phyloP scores from a whole-genome alignment of 2,329 filamentous ascomycete species.

The Byssochlamys sp. region DNA sequence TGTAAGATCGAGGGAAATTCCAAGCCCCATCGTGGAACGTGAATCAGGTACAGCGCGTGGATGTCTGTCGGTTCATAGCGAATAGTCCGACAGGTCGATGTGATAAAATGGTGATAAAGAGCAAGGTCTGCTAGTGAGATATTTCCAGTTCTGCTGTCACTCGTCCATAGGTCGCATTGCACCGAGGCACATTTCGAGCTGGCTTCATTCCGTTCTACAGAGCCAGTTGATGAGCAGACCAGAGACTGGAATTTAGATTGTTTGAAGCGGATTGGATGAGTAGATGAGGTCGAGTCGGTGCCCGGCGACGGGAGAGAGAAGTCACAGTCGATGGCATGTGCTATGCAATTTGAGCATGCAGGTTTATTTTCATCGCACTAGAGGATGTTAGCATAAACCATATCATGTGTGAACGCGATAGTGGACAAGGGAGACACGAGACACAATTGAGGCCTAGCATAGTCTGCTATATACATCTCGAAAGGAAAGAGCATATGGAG shows the following conservation, averaged over 20 bases:
- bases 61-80: background rate
- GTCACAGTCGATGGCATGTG: background rate
- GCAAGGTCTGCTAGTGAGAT: slow-evolving; percentile 20
- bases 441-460: background rate
- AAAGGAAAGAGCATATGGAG: background rate
- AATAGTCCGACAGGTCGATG: slow-evolving; percentile 17
- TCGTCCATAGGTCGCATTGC: slow-evolving; percentile 11
- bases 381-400: background rate
- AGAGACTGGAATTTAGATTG: background rate
- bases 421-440: background rate
- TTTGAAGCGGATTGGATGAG: background rate
- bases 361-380: background rate
- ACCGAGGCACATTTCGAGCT: slow-evolving; percentile 19
- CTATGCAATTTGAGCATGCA: background rate
- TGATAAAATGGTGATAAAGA: slow-evolving; percentile 24
- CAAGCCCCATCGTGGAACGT: slow-evolving; percentile 23
- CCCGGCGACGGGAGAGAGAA: background rate
- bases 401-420: background rate
- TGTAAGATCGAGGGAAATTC: slow-evolving; percentile 23
- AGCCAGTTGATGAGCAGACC: background rate
- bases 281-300: background rate
- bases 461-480: background rate
- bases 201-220: slow-evolving; percentile 9
- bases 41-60: slow-evolving; percentile 19
- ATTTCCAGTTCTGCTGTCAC: slow-evolving; percentile 2